A percentile compares a stretch with the other conserved stretches of the same genome.
phyloP scores from a whole-genome alignment of 768 basidiomycete genomes.

The Trametopsis cervina region DNA sequence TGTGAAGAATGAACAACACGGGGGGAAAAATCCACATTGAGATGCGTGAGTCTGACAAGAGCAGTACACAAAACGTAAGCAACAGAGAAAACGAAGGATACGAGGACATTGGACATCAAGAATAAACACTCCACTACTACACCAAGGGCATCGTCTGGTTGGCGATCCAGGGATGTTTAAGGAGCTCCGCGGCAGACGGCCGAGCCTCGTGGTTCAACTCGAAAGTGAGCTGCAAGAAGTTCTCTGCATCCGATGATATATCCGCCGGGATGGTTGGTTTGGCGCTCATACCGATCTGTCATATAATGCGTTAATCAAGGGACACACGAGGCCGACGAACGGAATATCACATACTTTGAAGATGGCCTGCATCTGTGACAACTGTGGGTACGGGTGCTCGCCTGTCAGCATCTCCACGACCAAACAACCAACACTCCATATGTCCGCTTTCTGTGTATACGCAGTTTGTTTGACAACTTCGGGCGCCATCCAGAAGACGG shows the following conservation, averaged over 20 bases:
- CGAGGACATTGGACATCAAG: neutral
- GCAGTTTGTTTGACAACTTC: constrained; percentile 96
- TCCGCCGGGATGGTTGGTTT: constrained; percentile 87
- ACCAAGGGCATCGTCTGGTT: constrained; percentile 15
- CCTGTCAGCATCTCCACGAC: constrained; percentile 97
- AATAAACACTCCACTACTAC: constrained; percentile 13
- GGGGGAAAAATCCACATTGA: constrained; percentile 3
- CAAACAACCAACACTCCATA: constrained; percentile 94
- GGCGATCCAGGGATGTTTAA: constrained; percentile 68
- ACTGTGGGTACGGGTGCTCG: constrained; percentile 90
- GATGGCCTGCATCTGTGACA: constrained; percentile 99
- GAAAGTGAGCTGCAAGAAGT: constrained; percentile 83
- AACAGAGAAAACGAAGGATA: neutral
- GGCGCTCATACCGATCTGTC: constrained; percentile 85
- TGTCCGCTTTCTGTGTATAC: constrained; percentile 89
- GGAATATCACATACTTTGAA: constrained; percentile 61
- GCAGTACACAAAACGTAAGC: neutral
- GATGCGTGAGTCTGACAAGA: constrained; percentile 1
- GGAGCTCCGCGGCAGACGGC: constrained; percentile 70
- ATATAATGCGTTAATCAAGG: neutral
- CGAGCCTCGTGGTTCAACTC: constrained; percentile 76
- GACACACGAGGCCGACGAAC: neutral
- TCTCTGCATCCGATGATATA: constrained; percentile 82
- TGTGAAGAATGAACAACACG: no score
- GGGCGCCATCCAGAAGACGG: constrained; percentile 99